A percentile compares a stretch with the other conserved stretches of the same genome.
Evolutionary conservation across 169 alveolate genomes (phyloP).

Genomic region (Plasmodium vivax): DNA sequence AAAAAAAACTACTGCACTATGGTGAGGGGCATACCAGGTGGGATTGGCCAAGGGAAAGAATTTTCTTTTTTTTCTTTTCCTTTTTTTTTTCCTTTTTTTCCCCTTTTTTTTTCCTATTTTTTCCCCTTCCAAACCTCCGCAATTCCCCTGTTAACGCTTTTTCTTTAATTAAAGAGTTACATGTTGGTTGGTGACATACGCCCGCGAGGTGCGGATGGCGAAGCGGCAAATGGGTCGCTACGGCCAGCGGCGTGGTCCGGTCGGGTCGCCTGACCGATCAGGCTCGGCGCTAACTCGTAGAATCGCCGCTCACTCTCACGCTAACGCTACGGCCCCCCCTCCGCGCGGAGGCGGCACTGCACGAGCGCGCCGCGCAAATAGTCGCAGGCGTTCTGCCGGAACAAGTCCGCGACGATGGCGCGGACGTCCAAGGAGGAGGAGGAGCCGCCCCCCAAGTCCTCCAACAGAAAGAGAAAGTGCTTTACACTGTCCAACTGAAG

Average conservation of each 20-base stretch:
- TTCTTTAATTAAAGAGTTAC: not conserved
- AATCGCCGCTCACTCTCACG: too few species aligned
- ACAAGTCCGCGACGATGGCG: slow-evolving; percentile 7
- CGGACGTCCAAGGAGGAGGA: slow-evolving; percentile 11
- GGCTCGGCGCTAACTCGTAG: too few species aligned
- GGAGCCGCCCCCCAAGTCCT: slow-evolving; percentile 4
- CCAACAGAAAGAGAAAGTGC: slow-evolving; percentile 10
- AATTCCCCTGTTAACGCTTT: not conserved
- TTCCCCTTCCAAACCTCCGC: not conserved
- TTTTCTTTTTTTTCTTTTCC: not conserved
- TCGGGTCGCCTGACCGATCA: not conserved
- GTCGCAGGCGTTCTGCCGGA: slow-evolving; percentile 24
- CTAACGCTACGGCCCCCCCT: not conserved
- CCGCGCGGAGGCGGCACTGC: slow-evolving; percentile 9
- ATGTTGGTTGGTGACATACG: not conserved
- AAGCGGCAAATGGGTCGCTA: not conserved
- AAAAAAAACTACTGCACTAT: not conserved
- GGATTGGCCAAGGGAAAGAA: not conserved
- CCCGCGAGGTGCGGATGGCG: not conserved
- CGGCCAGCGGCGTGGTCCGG: not conserved
- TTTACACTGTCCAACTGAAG: slow-evolving; percentile 24
- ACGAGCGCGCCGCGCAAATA: slow-evolving; percentile 19
- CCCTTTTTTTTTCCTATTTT: not conserved
- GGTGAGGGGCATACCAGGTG: not conserved
- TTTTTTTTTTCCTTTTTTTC: not conserved